Evolutionary conservation across 495 filamentous ascomycete species (phyloP), one percentile per base, ranked within the genome.

Genomic region (Pseudevernia furfuracea): DNA sequence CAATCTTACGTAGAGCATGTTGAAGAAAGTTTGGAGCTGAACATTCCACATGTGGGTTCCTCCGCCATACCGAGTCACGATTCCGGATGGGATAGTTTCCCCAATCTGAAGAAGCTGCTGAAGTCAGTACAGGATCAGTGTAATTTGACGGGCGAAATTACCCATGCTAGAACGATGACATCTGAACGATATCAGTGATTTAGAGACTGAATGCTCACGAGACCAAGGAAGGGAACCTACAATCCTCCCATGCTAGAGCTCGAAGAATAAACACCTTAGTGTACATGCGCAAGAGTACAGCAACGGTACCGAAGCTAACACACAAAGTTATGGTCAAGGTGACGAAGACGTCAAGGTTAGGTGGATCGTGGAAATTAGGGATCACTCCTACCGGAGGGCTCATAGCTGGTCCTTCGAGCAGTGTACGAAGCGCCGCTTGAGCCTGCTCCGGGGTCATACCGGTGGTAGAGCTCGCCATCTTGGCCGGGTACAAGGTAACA

Each of bases 41-140:
- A 70, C 23, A 39, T 67, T 55, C 65, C 68, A 70, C 49, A 65
- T 67, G 19, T 70, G 65, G n/a, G 57, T 15, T 3, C 56, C 60
- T 25, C 41, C 28, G 0, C 68, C 65, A 55, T 41, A 8, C 30
- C n/a, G 39, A n/a, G 14, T 17, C 34, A 41, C 58, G n/a, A 59
- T 28, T 14, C 37, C 62, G 12, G 49, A 52, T 15, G 62, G 49
- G 1, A 60, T 25, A 8, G 60, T 49, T 0, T 58, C 15, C 15
- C 23, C 58, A 14, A 66, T 32, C 56, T 55, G 58, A 0, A 23
- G 19, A 25, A 59, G 23, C 63, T 61, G 49, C n/a, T 28, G 12
- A 36, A 32, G 21, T 58, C 32, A 46, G 37, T 21, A 39, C 17
- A 6, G 36, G 21, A 23, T n/a, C 36, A 3, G 12, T 58, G 2